A percentile compares a stretch with the other conserved stretches of the same genome.
phyloP scores from a whole-genome alignment of 345 rosid genomes.

The Gossypium stocksii region DNA sequence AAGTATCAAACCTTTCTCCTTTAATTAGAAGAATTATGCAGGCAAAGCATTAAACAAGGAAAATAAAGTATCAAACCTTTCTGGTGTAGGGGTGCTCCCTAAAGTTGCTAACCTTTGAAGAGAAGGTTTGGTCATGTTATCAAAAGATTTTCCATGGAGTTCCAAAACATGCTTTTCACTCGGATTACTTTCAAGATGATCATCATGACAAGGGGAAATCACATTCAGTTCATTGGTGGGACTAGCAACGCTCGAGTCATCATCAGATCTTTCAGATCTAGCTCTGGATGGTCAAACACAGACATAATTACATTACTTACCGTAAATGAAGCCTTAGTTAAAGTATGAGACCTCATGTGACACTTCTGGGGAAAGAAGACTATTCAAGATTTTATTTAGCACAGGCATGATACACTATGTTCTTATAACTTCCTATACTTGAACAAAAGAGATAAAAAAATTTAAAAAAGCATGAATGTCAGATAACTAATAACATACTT shows the following conservation, averaged over 20 bases:
- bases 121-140: constrained; percentile 27
- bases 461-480: background rate
- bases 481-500: constrained; percentile 39
- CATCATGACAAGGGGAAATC: constrained; percentile 41
- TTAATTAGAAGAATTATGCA: constrained; percentile 22
- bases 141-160: constrained; percentile 35
- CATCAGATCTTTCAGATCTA: constrained; percentile 62
- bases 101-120: constrained; percentile 42
- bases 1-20: constrained; percentile 60
- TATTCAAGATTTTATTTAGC: constrained; percentile 4
- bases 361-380: background rate
- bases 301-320: constrained; percentile 16
- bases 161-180: constrained; percentile 42
- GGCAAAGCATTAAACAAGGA: no score
- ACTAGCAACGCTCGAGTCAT: constrained; percentile 59
- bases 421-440: background rate
- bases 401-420: constrained; percentile 10
- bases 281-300: constrained; percentile 31
- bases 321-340: constrained; percentile 15
- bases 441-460: background rate
- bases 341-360: constrained; percentile 1
- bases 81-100: constrained; percentile 27
- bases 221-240: constrained; percentile 37
- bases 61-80: constrained; percentile 13
- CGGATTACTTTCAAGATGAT: constrained; percentile 29